A percentile compares a stretch with the other conserved stretches of the same genome.
Evolutionary conservation across 495 filamentous ascomycete genomes (phyloP).

Genomic region (Podospora appendiculata): DNA sequence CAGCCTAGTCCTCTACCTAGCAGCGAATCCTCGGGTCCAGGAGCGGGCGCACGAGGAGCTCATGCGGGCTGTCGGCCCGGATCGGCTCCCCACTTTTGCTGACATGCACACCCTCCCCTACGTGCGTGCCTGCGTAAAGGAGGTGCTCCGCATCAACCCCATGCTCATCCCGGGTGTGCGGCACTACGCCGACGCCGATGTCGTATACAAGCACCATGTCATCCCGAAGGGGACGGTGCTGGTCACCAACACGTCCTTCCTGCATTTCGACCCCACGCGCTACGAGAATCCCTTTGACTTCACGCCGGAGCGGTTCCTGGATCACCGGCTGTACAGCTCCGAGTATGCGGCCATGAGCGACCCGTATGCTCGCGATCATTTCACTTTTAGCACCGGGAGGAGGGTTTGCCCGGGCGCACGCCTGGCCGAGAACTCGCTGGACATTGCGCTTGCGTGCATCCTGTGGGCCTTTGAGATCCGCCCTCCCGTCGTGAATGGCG

Average conservation of each 20-base stretch:
- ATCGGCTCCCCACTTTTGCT: background rate
- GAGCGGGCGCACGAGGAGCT: background rate
- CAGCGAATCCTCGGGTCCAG: background rate
- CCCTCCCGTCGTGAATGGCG: background rate
- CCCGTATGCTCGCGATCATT: conserved; percentile 21
- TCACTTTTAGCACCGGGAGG: conserved; percentile 21
- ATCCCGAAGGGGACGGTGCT: conserved; percentile 20
- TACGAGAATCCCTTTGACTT: conserved; percentile 9
- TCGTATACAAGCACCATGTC: conserved; percentile 29
- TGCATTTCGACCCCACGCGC: conserved; percentile 7
- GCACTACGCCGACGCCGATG: conserved; percentile 35
- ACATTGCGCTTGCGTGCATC: background rate
- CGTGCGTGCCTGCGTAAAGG: conserved; percentile 32
- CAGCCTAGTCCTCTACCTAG: background rate
- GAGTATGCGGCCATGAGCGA: conserved; percentile 11
- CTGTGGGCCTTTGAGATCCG: background rate
- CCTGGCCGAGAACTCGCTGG: conserved; percentile 7
- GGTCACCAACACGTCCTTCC: conserved; percentile 9
- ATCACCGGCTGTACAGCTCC: conserved; percentile 6
- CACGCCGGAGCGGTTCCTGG: conserved; percentile 10
- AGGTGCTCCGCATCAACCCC: conserved; percentile 42
- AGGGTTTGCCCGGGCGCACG: conserved; percentile 28
- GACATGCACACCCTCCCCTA: conserved; percentile 36
- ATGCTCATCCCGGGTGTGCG: conserved; percentile 35
- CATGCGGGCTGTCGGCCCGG: background rate